A percentile compares a stretch with the other conserved stretches of the same genome.
These are phyloP conservation scores for Fusarium sp. DNA, from an alignment of 2,329 filamentous ascomycete species.

Conservation along the genomic window DNA sequence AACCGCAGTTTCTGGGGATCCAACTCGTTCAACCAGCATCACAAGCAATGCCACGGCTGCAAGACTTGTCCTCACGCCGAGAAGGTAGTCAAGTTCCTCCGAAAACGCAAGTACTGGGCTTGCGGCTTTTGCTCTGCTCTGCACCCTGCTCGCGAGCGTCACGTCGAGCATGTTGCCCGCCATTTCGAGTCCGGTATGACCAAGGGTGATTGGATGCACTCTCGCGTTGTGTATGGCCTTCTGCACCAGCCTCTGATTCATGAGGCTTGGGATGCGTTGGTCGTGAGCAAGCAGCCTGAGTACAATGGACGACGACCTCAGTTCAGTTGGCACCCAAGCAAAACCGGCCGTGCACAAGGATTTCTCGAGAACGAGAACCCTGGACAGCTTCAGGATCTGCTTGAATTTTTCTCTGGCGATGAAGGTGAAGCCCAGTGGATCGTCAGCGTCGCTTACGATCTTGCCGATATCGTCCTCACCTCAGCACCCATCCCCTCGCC, in stretches of 20 bases:
- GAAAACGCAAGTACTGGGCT: conserved; percentile 75
- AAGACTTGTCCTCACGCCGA: conserved; percentile 75
- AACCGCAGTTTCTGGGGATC: conserved; percentile 77
- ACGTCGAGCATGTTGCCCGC: conserved; percentile 76
- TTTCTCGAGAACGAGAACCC: conserved; percentile 73
- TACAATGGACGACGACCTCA: conserved; percentile 68
- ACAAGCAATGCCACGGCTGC: conserved; percentile 74
- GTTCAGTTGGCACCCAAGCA: conserved; percentile 71
- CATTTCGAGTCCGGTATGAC: conserved; percentile 75
- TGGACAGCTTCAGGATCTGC: conserved; percentile 72
- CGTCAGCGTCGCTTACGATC: conserved; percentile 69
- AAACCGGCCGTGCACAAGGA: conserved; percentile 68
- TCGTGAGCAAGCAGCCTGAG: conserved; percentile 67
- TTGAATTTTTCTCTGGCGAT: conserved; percentile 73
- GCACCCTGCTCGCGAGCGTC: conserved; percentile 73
- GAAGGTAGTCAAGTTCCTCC: conserved; percentile 72
- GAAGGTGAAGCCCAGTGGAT: conserved; percentile 69
- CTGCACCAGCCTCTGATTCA: conserved; percentile 74
- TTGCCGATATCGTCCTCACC: conserved; percentile 63
- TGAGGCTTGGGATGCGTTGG: conserved; percentile 71
- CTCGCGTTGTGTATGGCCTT: conserved; percentile 75
- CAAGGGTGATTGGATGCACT: conserved; percentile 76
- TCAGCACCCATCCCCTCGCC: conserved; percentile 51
- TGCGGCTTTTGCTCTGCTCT: conserved; percentile 77
- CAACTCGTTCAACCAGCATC: conserved; percentile 77